Base-by-base conservation (phyloP, 2,329 filamentous ascomycete genomes). In the Talaromyces atroroseus region DNA sequence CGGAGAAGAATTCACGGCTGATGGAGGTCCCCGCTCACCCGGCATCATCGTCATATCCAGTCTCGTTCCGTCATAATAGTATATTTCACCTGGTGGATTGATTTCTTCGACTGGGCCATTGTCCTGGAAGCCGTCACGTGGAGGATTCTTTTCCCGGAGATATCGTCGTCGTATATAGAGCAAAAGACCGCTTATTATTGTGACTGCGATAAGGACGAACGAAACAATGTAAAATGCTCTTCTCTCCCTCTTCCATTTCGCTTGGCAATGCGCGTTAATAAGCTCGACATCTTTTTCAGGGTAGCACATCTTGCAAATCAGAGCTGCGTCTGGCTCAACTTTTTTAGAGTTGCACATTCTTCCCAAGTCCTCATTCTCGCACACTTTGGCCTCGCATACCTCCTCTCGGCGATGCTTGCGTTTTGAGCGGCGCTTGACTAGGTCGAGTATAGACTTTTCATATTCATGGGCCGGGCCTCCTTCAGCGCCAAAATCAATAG, bases 221-320 rank as follows among this genome's bases (percentile, higher is more conserved):
- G 56, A 59, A 34, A 61, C 38, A 24, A 59, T 36, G 50, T 59
- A 60, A 34, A 63, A 62, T 38, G 51, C 59, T 51, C 50, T 53
- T 23, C 51, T 49, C 45, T 62, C 60, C 26, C 42, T 42, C 11
- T 48, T 48, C 54, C 54, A 54, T 57, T 51, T 59, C 32, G 50
- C 56, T 26, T 53, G 51, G 42, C 61, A 63, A 53, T 60, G 57
- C 21, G 40, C 47, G 32, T 49, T 56, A 32, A 59, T 61, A 29
- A 59, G 56, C 14, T 21, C 42, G 14, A 46, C 20, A 21, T 61
- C 53, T n/a, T 40, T 55, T 18, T 40, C 56, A 24, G 60, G 60
- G 56, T 60, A 61, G 26, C 61, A 62, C 51, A 60, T 46, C 20
- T 54, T 57, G 52, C 61, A 63, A 23, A 49, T 54, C n/a, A 56